A percentile compares a stretch with the other conserved stretches of the same genome.
These are phyloP conservation scores for Globisporangium alternatum DNA, from an alignment of 352 stramenopile genomes.

Conservation along the genomic window DNA sequence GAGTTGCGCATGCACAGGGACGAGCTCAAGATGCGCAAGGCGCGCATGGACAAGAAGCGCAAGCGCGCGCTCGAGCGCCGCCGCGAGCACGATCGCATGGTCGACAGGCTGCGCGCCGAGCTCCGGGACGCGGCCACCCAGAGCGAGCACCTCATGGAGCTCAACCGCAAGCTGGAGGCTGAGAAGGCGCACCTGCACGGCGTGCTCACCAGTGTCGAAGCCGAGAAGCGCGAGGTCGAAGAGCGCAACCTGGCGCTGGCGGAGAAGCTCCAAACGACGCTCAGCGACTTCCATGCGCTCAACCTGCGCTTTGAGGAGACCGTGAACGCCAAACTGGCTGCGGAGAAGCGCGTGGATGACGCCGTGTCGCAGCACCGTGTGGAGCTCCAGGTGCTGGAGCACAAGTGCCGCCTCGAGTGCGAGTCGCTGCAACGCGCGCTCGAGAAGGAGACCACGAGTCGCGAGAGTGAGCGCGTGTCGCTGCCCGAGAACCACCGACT, in stretches of 20 bases:
- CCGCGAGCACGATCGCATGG: slow-evolving; percentile 50
- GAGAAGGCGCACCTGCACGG: slow-evolving; percentile 25
- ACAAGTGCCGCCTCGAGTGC: slow-evolving; percentile 59
- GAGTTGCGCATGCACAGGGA: slow-evolving; percentile 56
- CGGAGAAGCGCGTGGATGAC: slow-evolving; percentile 53
- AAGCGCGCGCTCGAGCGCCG: slow-evolving; percentile 57
- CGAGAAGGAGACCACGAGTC: slow-evolving; percentile 34
- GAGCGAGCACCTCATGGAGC: slow-evolving; percentile 18
- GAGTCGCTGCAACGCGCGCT: slow-evolving; percentile 31
- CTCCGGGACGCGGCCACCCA: slow-evolving; percentile 22
- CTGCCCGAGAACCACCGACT: slow-evolving; percentile 58
- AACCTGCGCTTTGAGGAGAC: slow-evolving; percentile 60
- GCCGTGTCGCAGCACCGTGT: slow-evolving; percentile 40
- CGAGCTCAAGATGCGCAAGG: slow-evolving; percentile 63
- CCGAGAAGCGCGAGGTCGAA: slow-evolving; percentile 43
- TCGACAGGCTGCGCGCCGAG: slow-evolving; percentile 42
- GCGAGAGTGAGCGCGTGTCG: slow-evolving; percentile 45
- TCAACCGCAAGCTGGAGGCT: slow-evolving; percentile 15
- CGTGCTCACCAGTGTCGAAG: slow-evolving; percentile 24
- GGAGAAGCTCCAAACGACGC: slow-evolving; percentile 58
- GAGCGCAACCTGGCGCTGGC: slow-evolving; percentile 44
- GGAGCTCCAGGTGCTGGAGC: slow-evolving; percentile 51
- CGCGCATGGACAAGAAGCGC: slow-evolving; percentile 72
- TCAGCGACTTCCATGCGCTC: slow-evolving; percentile 67
- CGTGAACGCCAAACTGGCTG: slow-evolving; percentile 39